Evolutionary conservation across 2,329 filamentous ascomycete genomes (phyloP), one percentile per base, ranked within the genome.

Genomic region (Colletotrichum sp.): DNA sequence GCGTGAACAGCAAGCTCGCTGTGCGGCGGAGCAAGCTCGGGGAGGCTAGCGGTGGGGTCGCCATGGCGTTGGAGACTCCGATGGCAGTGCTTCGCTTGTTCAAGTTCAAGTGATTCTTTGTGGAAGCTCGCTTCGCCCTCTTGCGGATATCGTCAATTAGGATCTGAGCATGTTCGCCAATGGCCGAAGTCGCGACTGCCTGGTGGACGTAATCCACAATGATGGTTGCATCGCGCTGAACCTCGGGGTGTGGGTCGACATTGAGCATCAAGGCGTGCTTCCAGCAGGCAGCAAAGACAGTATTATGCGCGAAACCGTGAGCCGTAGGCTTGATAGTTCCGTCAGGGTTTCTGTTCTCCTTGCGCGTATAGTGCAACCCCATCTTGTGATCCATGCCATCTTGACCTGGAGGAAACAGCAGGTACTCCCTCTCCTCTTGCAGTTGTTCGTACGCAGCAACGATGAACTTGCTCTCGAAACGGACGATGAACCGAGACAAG

Each of bases 371-470:
- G 80, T 93, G 92, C 68, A 93, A 82, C 2, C 92, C 91, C 88
- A 91, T 91, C 80, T 90, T 92, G 82, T 91, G 86, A 79, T 91
- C 89, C 79, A 89, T 86, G 13, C 88, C 89, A 75, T 92, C 89
- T 71, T 92, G 88, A 63, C 85, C 84, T 1, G 90, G 90, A 18
- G 91, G 89, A 79, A 88, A 89, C 28, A 89, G 82, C 12, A 93
- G 86, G 75, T 93, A 93, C 73, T 95, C 92, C 81, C 92, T 93
- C 83, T 99, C 96, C 81, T 98, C 95, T 28, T 93, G 87, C 55
- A 99, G 88, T 78, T 98, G 95, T 83, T 99, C 97, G 83, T 94
- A 99, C 7, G 96, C 96, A 2, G 95, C 94, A 34, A 99, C 96
- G 57, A 98, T 84, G 81, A 99, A 98, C 79, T 98, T 98, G 83